A percentile compares a stretch with the other conserved stretches of the same genome.
phyloP scores from a whole-genome alignment of 2,329 filamentous ascomycete genomes.

The Scedosporium apiospermum region DNA sequence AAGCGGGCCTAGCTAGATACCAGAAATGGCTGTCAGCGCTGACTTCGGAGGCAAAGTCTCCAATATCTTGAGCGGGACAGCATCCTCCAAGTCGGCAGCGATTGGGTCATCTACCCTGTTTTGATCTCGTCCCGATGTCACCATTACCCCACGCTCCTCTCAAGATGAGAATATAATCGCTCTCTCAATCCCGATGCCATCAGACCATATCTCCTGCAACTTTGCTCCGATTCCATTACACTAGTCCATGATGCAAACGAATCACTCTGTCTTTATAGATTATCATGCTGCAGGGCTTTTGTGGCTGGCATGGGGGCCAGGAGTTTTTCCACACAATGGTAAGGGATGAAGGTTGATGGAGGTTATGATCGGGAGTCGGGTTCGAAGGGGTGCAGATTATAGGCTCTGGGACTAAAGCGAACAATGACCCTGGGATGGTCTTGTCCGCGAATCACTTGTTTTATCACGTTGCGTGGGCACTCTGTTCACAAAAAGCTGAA shows the following conservation, averaged over 20 bases:
- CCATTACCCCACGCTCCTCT: neutral
- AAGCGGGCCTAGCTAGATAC: no score
- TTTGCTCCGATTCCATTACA: neutral
- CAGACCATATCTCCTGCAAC: neutral
- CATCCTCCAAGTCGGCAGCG: no score
- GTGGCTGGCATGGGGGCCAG: no score
- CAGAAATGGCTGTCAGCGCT: no score
- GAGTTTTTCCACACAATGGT: no score
- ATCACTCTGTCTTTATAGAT: neutral
- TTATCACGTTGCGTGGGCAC: neutral
- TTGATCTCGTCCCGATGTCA: neutral
- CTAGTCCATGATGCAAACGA: neutral
- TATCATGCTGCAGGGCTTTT: neutral
- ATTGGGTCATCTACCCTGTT: neutral
- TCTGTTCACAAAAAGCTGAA: neutral
- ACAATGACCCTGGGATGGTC: neutral
- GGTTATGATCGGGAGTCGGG: neutral
- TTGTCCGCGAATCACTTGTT: neutral
- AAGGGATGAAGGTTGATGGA: neutral
- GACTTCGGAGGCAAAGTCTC: no score
- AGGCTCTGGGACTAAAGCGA: no score
- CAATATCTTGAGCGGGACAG: no score
- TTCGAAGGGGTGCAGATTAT: no score
- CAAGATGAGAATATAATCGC: neutral
- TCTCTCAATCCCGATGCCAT: neutral